Evolutionary conservation across 2,329 filamentous ascomycete genomes (phyloP).

Genomic region (Cadophora sp.): DNA sequence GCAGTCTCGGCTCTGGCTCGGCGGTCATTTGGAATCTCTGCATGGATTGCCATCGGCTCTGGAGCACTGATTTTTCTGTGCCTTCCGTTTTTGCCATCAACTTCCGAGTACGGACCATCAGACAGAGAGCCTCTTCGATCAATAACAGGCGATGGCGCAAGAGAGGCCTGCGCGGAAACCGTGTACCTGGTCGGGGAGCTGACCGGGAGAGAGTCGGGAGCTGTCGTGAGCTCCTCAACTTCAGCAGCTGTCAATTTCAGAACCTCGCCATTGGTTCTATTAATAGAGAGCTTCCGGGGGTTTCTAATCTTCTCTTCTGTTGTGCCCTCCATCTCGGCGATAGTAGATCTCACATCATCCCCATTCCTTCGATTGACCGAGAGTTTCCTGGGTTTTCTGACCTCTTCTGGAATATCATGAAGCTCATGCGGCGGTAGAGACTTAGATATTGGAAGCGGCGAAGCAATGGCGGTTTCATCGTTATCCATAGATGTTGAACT

Average conservation of each 20-base stretch:
- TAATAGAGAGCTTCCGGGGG: constrained; percentile 35
- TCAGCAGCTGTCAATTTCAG: constrained; percentile 63
- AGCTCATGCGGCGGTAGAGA: constrained; percentile 36
- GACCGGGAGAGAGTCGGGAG: constrained; percentile 64
- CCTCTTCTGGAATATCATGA: constrained; percentile 43
- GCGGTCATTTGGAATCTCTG: constrained; percentile 30
- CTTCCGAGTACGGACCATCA: constrained; percentile 29
- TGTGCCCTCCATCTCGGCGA: constrained; percentile 64
- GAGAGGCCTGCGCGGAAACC: constrained; percentile 43
- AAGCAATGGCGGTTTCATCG: constrained; percentile 30
- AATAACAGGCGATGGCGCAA: constrained; percentile 40
- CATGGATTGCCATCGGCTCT: constrained; percentile 26
- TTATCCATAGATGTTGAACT: constrained; percentile 15
- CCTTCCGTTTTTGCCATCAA: constrained; percentile 27
- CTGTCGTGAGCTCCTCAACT: constrained; percentile 63
- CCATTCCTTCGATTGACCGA: constrained; percentile 40
- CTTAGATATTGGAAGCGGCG: constrained; percentile 37
- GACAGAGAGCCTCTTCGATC: constrained; percentile 31
- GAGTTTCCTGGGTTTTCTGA: constrained; percentile 33
- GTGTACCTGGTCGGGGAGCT: constrained; percentile 49
- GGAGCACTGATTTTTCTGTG: constrained; percentile 26
- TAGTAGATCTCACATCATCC: constrained; percentile 61
- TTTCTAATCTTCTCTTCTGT: constrained; percentile 45
- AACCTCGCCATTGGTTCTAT: constrained; percentile 49
- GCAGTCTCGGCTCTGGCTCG: constrained; percentile 28